Conservation (phyloP, 106 monocot genomes). For the Acorus calamus region DNA sequence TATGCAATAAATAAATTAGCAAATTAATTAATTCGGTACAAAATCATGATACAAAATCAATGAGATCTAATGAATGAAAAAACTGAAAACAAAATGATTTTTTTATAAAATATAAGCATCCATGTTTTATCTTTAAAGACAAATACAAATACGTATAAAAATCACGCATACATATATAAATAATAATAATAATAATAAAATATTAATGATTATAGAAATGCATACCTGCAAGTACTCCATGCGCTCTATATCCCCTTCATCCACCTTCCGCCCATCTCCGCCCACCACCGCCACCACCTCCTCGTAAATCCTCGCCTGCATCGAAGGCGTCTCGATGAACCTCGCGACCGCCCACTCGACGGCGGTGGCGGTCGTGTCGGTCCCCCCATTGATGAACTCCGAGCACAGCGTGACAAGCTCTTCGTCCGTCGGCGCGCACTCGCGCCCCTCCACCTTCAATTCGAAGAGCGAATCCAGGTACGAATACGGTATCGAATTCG, state of each 20-base stretch:
- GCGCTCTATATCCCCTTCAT: conserved; percentile 60
- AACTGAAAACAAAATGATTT: too few relatives aligned
- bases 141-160: too few relatives aligned
- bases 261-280: conserved; percentile 25
- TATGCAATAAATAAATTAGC: too few relatives aligned
- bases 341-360: conserved; percentile 81
- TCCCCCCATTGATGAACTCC: conserved; percentile 82
- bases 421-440: conserved; percentile 22
- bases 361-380: conserved; percentile 88
- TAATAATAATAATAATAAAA: too few relatives aligned
- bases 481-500: conserved; percentile 39
- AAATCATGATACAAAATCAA: too few relatives aligned
- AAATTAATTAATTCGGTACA: too few relatives aligned
- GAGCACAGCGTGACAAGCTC: conserved; percentile 81
- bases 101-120: too few relatives aligned
- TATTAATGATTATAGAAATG: too few relatives aligned
- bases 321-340: conserved; percentile 50
- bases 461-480: conserved; percentile 88
- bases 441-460: conserved; percentile 54
- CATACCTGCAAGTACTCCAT: conserved; percentile 51
- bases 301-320: conserved; percentile 42
- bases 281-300: conserved; percentile 44
- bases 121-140: too few relatives aligned
- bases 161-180: too few relatives aligned
- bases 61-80: too few relatives aligned